Evolutionary conservation across 129 eudicot genomes (phyloP), one percentile per base, ranked within the genome.

Genomic region (Mikania micrantha): DNA sequence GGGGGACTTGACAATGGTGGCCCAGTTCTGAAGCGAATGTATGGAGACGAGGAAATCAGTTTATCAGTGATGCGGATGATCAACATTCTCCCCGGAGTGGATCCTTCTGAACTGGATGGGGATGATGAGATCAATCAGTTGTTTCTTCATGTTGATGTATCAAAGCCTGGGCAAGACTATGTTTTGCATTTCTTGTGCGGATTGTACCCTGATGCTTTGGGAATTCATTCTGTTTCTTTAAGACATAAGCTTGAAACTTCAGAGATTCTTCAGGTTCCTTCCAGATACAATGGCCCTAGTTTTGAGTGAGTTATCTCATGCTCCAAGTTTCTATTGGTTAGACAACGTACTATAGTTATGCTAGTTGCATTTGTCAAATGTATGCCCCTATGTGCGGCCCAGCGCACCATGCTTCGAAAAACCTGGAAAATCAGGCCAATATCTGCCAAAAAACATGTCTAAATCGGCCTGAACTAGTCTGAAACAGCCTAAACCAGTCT

Each of bases 181-280:
- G 83, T 84, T 72, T 42, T 92, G 85, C 91, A 80, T 80, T 84
- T 92, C 63, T 87, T 92, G 60, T 92, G 98, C 58, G 98, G 95
- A 24, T 31, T 92, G 79, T 92, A 92, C 58, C 98, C 98, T 0
- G 98, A 92, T 72, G 98, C 98, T 11, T 41, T 88, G 60, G 98
- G 95, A 60, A 85, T 92, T 75, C 96, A 92, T 69, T 92, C 98
- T 5, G 89, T 92, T 76, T 66, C 95, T 0, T 17, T 84, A 80
- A 83, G 91, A 76, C 77, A 85, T 44, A 88, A 84, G 80, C 63
- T 16, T 2, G 87, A 82, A 68, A 74, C 81, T 65, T 76, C 87
- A 0, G 86, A 83, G 29, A 75, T 75, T 66, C 76, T 74, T 52
- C 76, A 53, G 60, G 74, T 40, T 74, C 78, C 88, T 16, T 73